Percentiles rank a stretch among this genome's conserved stretches.
phyloP scores from a whole-genome alignment of 805 yeast species.

The Cyberlindnera xylosilytica region DNA sequence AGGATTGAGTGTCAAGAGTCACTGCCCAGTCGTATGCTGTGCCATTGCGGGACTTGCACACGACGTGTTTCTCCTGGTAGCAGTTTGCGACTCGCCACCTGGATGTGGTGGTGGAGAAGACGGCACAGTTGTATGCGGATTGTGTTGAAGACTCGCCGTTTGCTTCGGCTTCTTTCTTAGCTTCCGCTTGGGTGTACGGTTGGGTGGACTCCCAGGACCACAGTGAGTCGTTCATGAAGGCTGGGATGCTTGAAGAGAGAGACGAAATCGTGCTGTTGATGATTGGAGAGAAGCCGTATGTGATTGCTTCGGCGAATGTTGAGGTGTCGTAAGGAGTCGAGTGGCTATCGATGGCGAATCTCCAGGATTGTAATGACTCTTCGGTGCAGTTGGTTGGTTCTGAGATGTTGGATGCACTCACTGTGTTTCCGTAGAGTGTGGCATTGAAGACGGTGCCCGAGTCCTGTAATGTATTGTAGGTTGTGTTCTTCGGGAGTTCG shows the following conservation, averaged over 20 bases:
- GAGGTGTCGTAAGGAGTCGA: constrained; percentile 28
- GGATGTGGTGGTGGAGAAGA: constrained; percentile 36
- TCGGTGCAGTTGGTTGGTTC: constrained; percentile 12
- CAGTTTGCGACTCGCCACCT: constrained; percentile 67
- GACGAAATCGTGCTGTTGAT: constrained; percentile 37
- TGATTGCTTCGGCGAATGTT: constrained; percentile 37
- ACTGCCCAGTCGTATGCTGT: constrained; percentile 45
- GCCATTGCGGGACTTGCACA: constrained; percentile 46
- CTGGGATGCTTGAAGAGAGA: constrained; percentile 26
- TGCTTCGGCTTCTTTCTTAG: constrained; percentile 14
- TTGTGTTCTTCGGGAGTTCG: constrained; percentile 27
- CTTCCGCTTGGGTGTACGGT: constrained; percentile 37
- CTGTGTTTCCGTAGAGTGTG: constrained; percentile 9
- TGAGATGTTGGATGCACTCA: neutral
- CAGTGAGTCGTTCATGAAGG: constrained; percentile 33
- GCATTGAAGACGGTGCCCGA: constrained; percentile 21
- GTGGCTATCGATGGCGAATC: constrained; percentile 32
- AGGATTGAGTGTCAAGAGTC: constrained; percentile 32
- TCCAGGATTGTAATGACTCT: constrained; percentile 30
- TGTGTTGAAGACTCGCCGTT: constrained; percentile 18
- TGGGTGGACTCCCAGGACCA: constrained; percentile 78
- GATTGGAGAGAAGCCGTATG: constrained; percentile 68
- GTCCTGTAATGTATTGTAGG: constrained; percentile 29
- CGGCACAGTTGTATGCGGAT: constrained; percentile 46
- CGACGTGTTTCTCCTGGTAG: constrained; percentile 44